Evolutionary conservation across 208 protist genomes (phyloP).

Genomic region (Acanthamoeba polyphaga): DNA sequence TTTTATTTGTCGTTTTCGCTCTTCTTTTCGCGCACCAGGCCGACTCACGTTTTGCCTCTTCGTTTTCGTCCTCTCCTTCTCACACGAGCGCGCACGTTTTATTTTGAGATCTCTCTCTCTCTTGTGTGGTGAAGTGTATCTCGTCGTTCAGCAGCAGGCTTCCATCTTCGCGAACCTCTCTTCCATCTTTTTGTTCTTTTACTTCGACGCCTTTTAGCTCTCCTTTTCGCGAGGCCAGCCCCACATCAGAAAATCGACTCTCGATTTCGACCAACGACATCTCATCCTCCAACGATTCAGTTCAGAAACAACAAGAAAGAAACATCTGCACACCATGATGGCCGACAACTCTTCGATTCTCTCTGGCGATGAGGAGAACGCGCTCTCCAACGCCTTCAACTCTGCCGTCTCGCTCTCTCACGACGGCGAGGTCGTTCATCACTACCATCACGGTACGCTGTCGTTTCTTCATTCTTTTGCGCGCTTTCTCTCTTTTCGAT

Average conservation of each 20-base stretch:
- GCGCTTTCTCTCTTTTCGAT: neutral
- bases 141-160: neutral
- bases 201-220: neutral
- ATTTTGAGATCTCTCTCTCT: neutral
- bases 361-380: neutral
- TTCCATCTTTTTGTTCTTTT: neutral
- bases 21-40: neutral
- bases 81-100: neutral
- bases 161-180: constrained; percentile 6
- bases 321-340: neutral
- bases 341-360: constrained; percentile 10
- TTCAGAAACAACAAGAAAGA: neutral
- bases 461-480: neutral
- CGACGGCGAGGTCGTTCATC: neutral
- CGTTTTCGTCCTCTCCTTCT: neutral
- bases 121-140: neutral
- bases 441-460: neutral
- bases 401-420: neutral
- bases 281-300: neutral
- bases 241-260: neutral
- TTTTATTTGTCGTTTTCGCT: neutral
- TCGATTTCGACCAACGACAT: neutral
- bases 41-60: neutral
- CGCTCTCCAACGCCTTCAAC: neutral
- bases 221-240: neutral